Percentiles rank a stretch among this genome's conserved stretches.
Evolutionary conservation across 306 rosid genomes (phyloP).

Genomic region (Prunus mira): DNA sequence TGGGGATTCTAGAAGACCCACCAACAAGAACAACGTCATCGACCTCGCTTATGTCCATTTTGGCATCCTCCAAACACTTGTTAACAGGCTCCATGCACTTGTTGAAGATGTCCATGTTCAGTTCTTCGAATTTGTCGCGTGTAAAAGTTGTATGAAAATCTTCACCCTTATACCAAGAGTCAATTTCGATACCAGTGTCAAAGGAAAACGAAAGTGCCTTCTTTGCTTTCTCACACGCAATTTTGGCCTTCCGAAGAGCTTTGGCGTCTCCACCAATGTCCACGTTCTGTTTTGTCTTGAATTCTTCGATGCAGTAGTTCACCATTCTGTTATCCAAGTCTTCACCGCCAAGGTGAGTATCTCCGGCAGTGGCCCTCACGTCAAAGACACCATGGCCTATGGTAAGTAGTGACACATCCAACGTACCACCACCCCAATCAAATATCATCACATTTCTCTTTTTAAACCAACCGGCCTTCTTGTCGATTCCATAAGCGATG

Average conservation of each 20-base stretch:
- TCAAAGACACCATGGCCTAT: background rate
- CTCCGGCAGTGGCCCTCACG: background rate
- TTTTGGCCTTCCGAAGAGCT: background rate
- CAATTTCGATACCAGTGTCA: background rate
- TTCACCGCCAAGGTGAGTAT: background rate
- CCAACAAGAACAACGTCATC: slow-evolving; percentile 1
- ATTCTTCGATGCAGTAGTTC: background rate
- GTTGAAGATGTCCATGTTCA: background rate
- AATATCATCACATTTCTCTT: background rate
- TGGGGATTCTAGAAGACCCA: slow-evolving; percentile 3
- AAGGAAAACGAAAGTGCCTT: background rate
- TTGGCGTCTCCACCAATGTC: background rate
- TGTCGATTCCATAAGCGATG: background rate
- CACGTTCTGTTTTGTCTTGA: background rate
- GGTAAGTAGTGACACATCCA: background rate
- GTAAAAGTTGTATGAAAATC: background rate
- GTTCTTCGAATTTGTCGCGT: background rate
- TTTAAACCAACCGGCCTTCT: background rate
- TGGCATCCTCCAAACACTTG: background rate
- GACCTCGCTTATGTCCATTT: background rate
- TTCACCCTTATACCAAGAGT: background rate
- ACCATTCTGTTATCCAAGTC: background rate
- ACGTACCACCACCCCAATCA: background rate
- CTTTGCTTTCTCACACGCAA: background rate
- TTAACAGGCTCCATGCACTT: background rate